phyloP scores from a whole-genome alignment of 768 basidiomycete genomes.

The Macrocybe gigantea region DNA sequence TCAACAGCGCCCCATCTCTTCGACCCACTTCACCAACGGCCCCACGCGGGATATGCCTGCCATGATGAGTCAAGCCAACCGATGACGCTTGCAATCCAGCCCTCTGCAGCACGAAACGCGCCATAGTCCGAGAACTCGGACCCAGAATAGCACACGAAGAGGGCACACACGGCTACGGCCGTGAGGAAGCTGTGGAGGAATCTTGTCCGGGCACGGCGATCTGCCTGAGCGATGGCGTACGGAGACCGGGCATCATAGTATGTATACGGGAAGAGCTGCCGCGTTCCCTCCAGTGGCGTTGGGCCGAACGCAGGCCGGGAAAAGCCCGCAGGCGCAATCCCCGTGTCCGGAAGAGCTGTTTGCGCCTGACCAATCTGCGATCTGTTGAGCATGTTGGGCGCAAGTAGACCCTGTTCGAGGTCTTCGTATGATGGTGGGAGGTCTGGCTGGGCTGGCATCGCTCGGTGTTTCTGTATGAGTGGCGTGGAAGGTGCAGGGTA shows the following conservation, averaged over 20 bases:
- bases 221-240: conserved; percentile 22
- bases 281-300: conserved; percentile 27
- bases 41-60: too few species aligned
- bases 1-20: too few species aligned
- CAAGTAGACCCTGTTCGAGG: not conserved
- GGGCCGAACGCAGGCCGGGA: conserved; percentile 27
- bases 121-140: too few species aligned
- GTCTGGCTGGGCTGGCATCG: not conserved
- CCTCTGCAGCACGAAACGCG: too few species aligned
- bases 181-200: conserved; percentile 16
- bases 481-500: too few species aligned
- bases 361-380: not conserved
- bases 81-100: too few species aligned
- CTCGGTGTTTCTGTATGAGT: too few species aligned
- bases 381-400: not conserved
- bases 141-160: too few species aligned
- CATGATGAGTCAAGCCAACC: too few species aligned
- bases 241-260: conserved; percentile 32
- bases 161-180: too few species aligned
- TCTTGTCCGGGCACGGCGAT: conserved; percentile 29
- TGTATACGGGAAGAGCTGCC: conserved; percentile 27
- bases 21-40: too few species aligned
- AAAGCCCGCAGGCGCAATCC: not conserved
- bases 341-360: conserved; percentile 3
- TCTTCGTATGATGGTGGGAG: not conserved